Conservation (phyloP, 192 early-diverging fungal species). For the Borealophlyctis nickersoniae region DNA sequence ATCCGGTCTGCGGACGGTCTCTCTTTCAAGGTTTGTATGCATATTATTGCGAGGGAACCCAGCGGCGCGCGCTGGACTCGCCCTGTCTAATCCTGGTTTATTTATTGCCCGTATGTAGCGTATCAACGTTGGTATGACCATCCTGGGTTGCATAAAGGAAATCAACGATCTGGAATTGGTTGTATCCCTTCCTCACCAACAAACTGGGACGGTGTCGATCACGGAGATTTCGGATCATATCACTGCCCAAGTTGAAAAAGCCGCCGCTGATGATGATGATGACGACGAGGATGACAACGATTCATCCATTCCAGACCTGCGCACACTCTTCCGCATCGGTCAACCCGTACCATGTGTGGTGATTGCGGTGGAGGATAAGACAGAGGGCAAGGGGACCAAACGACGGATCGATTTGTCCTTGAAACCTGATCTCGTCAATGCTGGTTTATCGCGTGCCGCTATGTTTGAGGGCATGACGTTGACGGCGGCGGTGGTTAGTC, state of each 20-base stretch:
- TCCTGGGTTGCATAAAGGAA: conserved; percentile 75
- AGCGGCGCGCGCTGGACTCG: neutral
- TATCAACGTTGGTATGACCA: conserved; percentile 66
- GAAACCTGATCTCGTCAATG: conserved; percentile 76
- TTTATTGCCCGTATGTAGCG: conserved; percentile 50
- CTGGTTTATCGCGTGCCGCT: conserved; percentile 59
- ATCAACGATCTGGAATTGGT: conserved; percentile 80
- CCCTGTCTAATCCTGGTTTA: neutral
- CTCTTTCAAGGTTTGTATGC: too few relatives aligned
- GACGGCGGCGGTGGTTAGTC: conserved; percentile 68
- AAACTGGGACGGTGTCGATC: conserved; percentile 80
- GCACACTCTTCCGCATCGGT: conserved; percentile 70
- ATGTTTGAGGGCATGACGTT: conserved; percentile 72
- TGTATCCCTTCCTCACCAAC: conserved; percentile 80
- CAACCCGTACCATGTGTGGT: conserved; percentile 79
- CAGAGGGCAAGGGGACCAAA: conserved; percentile 30
- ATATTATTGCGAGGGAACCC: neutral
- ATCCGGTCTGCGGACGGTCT: conserved; percentile 16
- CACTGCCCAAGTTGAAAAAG: conserved; percentile 66
- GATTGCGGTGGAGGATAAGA: conserved; percentile 44
- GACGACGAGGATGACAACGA: conserved; percentile 45
- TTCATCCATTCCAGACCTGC: conserved; percentile 64
- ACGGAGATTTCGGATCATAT: conserved; percentile 79
- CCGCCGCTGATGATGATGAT: conserved; percentile 58
- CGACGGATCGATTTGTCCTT: conserved; percentile 73